phyloP scores from a whole-genome alignment of 202 grass and related monocot species.

The Hordeum pubiflorum region DNA sequence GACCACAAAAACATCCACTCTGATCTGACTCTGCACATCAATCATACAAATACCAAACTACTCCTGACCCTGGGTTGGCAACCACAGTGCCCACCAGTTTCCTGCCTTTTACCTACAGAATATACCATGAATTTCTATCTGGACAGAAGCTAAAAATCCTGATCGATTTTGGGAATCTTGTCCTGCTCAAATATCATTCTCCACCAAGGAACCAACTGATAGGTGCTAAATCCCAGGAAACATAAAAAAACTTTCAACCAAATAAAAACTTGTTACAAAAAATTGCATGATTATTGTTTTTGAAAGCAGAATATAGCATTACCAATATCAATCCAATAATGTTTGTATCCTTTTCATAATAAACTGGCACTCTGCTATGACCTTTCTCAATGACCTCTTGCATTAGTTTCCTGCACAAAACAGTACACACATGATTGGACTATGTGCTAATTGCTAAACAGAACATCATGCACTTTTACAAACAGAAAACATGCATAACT shows the following conservation, averaged over 20 bases:
- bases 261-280: neutral
- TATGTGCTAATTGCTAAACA: neutral
- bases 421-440: constrained; percentile 4
- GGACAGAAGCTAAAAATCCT: neutral
- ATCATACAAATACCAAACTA: neutral
- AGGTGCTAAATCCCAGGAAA: neutral
- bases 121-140: neutral
- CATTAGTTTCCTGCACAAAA: constrained; percentile 50
- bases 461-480: neutral
- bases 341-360: constrained; percentile 78
- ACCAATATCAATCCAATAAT: constrained; percentile 97
- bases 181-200: neutral
- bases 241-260: neutral
- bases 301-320: constrained; percentile 9
- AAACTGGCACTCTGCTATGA: constrained; percentile 90
- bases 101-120: neutral
- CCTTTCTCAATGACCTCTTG: constrained; percentile 74
- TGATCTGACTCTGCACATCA: neutral
- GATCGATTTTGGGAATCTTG: neutral
- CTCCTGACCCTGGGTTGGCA: neutral
- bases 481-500: neutral
- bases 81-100: neutral
- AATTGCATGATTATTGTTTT: neutral
- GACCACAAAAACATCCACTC: neutral
- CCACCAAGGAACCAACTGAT: neutral